Conservation (phyloP, 2,329 filamentous ascomycete genomes). For the Alternaria viburni region DNA sequence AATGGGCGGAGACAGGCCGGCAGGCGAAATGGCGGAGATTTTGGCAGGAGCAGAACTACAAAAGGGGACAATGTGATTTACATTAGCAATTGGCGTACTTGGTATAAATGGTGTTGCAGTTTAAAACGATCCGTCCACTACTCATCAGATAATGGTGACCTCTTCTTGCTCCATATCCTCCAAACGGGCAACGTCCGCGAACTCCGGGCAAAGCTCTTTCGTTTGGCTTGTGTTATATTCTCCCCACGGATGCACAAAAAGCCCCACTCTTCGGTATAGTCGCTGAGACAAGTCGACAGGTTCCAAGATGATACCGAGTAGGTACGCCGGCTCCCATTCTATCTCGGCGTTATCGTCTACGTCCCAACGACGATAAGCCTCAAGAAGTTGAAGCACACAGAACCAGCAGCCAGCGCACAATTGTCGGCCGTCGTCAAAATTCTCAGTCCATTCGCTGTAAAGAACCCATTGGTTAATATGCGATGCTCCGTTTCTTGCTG, state of each 20-base stretch:
- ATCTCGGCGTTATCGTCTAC: too few relatives aligned
- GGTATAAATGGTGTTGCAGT: not conserved
- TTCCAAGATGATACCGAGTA: not conserved
- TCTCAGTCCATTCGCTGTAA: too few relatives aligned
- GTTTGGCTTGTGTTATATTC: not conserved
- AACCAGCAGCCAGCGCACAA: not conserved
- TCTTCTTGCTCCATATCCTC: not conserved
- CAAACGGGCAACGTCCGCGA: not conserved
- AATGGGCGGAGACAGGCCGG: not conserved
- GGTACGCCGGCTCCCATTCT: not conserved
- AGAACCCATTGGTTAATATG: too few relatives aligned
- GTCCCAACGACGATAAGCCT: too few relatives aligned
- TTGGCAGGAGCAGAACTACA: not conserved
- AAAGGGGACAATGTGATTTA: not conserved
- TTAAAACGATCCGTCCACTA: not conserved
- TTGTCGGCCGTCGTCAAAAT: accelerated
- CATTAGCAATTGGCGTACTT: not conserved
- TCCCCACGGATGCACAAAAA: not conserved
- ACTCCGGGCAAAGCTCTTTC: not conserved
- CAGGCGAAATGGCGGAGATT: not conserved
- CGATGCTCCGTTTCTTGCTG: too few relatives aligned
- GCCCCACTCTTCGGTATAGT: not conserved
- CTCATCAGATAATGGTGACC: not conserved
- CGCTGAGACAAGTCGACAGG: not conserved
- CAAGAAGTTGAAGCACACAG: not conserved